Base-by-base conservation (phyloP, 768 basidiomycete species). In the Imleria badia region DNA sequence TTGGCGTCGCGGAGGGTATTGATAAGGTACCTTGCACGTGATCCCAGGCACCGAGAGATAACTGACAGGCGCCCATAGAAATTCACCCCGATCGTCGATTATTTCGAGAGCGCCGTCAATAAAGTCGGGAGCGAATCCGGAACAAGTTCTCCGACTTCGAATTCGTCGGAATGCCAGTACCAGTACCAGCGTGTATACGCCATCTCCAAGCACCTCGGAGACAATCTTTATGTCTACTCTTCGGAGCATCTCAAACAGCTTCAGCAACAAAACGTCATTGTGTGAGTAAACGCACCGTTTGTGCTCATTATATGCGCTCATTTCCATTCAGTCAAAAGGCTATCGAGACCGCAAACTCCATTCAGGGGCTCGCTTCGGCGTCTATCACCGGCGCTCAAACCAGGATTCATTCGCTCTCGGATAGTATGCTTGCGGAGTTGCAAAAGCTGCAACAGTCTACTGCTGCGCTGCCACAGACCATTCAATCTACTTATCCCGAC, bases 131-230 rank as follows among this genome's bases (percentile, higher is more conserved):
- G 75, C 43, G 80, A 82, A 45, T 77, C 79, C 33, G 75, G 75
- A 17, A 67, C 76, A 8, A 73, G 81, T 30, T 73, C 75, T 6
- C 72, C 80, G 12, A 75, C 78, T 2, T 75, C 82, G 23, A 68
- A 71, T 15, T 66, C 79, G n/a, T 75, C 78, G 12, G 80, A 84
- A 59, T 73, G 79, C 42, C 81, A 87, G 67, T 89, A 83, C 61
- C 91, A 92, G 72, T 89, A 89, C 64, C 87, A 89, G 66, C 88
- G 90, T 44, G 88, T 81, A 43, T 76, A 81, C 56, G 75, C 77
- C 35, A 79, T 93, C 47, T 86, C 88, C 31, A 80, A 77, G 61
- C 81, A 81, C 39, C 75, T 90, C 56, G 78, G 77, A 55, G 83
- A 83, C 60, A 81, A 86, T 62, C 63, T 90, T 41, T 80, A 79